These are phyloP conservation scores for Pythium grandisporangium DNA, from an alignment of 352 stramenopile species.

Conservation along the genomic window DNA sequence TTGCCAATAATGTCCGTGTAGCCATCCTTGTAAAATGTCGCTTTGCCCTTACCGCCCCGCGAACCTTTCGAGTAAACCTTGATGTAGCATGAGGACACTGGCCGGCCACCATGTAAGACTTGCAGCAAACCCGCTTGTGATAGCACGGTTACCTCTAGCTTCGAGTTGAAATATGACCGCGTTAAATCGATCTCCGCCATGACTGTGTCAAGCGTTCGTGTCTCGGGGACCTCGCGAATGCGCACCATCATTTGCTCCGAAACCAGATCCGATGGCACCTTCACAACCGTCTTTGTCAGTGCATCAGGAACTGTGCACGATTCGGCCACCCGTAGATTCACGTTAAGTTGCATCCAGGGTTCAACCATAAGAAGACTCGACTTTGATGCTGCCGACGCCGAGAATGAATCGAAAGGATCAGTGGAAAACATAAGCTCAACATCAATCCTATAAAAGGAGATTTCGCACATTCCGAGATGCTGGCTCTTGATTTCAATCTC, in stretches of 20 bases:
- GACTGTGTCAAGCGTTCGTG: conserved; percentile 13
- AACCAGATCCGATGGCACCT: conserved; percentile 10
- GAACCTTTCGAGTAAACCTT: conserved; percentile 48
- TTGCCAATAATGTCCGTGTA: conserved; percentile 69
- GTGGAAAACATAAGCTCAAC: conserved; percentile 65
- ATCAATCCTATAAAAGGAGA: conserved; percentile 55
- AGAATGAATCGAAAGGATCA: conserved; percentile 43
- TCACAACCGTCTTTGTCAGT: conserved; percentile 3
- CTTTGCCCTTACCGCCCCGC: conserved; percentile 1
- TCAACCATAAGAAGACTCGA: conserved; percentile 37
- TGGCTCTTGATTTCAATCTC: conserved; percentile 19
- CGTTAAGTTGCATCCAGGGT: conserved; percentile 21
- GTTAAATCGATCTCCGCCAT: conserved; percentile 27
- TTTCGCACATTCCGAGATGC: conserved; percentile 20
- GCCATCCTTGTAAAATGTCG: conserved; percentile 72
- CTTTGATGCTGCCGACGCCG: conserved; percentile 16
- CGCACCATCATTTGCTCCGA: conserved; percentile 39
- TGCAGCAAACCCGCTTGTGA: conserved; percentile 42
- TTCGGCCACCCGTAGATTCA: too few relatives aligned
- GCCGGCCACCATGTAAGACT: conserved; percentile 26
- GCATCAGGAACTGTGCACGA: too few relatives aligned
- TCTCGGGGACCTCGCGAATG: conserved; percentile 17
- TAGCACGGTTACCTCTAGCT: conserved; percentile 26
- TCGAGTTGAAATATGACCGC: conserved; percentile 37
- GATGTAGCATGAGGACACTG: conserved; percentile 46